phyloP scores from a whole-genome alignment of 1,284 basidiomycete species.

The Ustilago bromivora region DNA sequence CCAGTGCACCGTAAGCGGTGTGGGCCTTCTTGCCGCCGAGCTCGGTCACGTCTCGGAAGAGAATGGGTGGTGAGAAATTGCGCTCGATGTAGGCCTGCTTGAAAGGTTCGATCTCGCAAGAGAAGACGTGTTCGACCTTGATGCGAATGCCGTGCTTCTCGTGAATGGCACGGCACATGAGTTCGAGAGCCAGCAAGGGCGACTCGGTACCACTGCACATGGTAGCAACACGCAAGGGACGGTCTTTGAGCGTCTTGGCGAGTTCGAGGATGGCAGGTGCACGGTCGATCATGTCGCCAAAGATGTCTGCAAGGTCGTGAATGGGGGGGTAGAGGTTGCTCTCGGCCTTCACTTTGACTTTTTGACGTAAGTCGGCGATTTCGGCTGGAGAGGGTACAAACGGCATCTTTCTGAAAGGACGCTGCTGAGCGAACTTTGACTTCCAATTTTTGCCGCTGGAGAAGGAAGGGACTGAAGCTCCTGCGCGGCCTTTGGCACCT shows the following conservation, averaged over 20 bases:
- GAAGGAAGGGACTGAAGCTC: conserved; percentile 19
- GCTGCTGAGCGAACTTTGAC: conserved; percentile 40
- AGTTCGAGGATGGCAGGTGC: conserved; percentile 72
- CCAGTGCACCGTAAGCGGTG: conserved; percentile 90
- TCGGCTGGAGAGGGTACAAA: conserved; percentile 44
- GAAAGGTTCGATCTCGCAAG: conserved; percentile 97
- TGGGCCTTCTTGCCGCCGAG: conserved; percentile 75
- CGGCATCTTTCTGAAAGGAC: conserved; percentile 35
- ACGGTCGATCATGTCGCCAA: conserved; percentile 81
- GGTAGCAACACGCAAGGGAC: conserved; percentile 90
- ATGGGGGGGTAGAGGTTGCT: conserved; percentile 77
- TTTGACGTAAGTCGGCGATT: conserved; percentile 17
- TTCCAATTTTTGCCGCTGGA: conserved; percentile 48
- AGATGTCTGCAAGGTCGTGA: conserved; percentile 82
- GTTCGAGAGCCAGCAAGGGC: conserved; percentile 86
- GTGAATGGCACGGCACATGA: conserved; percentile 81
- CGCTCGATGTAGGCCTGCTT: conserved; percentile 98
- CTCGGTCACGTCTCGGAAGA: conserved; percentile 95
- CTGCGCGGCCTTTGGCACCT: conserved; percentile 1
- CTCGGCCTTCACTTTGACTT: conserved; percentile 43
- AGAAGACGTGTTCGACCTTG: conserved; percentile 90
- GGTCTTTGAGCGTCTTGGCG: conserved; percentile 79
- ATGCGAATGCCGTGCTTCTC: conserved; percentile 78
- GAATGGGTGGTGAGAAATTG: conserved; percentile 86
- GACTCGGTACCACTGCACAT: conserved; percentile 98